Evolutionary conservation across 495 filamentous ascomycete genomes (phyloP).

Genomic region (Neurospora sp.): DNA sequence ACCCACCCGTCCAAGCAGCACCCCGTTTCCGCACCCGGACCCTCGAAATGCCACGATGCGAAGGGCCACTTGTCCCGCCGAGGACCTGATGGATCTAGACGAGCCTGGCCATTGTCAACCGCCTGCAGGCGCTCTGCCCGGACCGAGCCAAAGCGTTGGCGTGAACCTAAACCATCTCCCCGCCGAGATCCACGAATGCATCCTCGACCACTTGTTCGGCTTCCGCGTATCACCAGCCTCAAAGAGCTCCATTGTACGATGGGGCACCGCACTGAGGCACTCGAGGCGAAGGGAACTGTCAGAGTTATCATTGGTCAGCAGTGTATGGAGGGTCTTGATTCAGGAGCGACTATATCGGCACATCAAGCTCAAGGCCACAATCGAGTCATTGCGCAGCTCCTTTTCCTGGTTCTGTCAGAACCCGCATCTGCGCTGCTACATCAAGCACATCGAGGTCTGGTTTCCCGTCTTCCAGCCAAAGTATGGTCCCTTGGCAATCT

Average conservation of each 20-base stretch:
- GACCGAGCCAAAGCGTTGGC: slow-evolving; percentile 26
- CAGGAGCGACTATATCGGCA: slow-evolving; percentile 63
- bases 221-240: slow-evolving; percentile 50
- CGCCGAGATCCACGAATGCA: slow-evolving; percentile 60
- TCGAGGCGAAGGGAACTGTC: slow-evolving; percentile 56
- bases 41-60: slow-evolving; percentile 31
- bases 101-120: slow-evolving; percentile 6
- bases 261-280: slow-evolving; percentile 57
- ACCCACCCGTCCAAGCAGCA: slow-evolving; percentile 44
- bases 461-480: slow-evolving; percentile 59
- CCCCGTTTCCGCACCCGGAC: slow-evolving; percentile 46
- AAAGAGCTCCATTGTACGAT: slow-evolving; percentile 42
- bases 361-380: slow-evolving; percentile 63
- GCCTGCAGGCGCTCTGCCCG: slow-evolving; percentile 10
- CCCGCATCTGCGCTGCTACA: slow-evolving; percentile 48
- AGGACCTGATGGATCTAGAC: slow-evolving; percentile 16
- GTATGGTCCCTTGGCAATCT: slow-evolving; percentile 31
- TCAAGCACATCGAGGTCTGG: slow-evolving; percentile 65
- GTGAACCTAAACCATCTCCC: slow-evolving; percentile 47
- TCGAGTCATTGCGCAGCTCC: slow-evolving; percentile 44
- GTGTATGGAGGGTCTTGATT: slow-evolving; percentile 52
- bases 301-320: slow-evolving; percentile 52
- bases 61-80: slow-evolving; percentile 27
- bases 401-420: slow-evolving; percentile 47
- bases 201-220: slow-evolving; percentile 60